phyloP scores from a whole-genome alignment of 768 basidiomycete genomes.

The Lactarius indigo region DNA sequence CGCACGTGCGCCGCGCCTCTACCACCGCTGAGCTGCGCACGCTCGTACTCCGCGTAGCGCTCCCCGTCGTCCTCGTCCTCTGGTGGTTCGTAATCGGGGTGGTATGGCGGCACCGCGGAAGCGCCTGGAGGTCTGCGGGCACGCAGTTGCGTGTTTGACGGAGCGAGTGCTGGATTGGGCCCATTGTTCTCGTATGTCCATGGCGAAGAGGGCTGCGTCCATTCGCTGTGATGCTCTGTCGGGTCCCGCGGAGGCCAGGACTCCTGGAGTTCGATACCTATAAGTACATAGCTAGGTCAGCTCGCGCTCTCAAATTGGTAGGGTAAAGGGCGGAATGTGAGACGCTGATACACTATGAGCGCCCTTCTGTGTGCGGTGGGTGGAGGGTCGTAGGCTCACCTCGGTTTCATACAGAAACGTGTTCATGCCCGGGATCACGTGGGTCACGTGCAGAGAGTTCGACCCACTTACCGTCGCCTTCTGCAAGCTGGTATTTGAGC shows the following conservation, averaged over 20 bases:
- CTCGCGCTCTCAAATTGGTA: not conserved
- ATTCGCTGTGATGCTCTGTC: constrained; percentile 34
- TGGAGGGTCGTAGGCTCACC: constrained; percentile 10
- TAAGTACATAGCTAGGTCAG: constrained; percentile 1
- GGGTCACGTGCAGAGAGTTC: constrained; percentile 33
- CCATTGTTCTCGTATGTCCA: constrained; percentile 83
- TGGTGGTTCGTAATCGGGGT: constrained; percentile 58
- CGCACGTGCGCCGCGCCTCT: constrained; percentile 39
- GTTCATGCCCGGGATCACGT: not conserved
- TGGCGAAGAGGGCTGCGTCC: constrained; percentile 58
- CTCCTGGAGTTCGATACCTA: constrained; percentile 18
- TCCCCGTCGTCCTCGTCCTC: constrained; percentile 30
- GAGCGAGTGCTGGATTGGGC: constrained; percentile 71
- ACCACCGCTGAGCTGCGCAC: constrained; percentile 6
- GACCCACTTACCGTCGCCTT: constrained; percentile 72
- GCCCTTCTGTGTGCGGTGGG: not conserved
- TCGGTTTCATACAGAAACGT: constrained; percentile 2
- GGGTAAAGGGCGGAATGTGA: not conserved
- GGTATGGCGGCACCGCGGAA: constrained; percentile 67
- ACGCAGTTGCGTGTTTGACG: constrained; percentile 40
- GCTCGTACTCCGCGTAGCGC: constrained; percentile 22
- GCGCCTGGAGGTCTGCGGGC: constrained; percentile 31
- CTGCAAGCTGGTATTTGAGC: constrained; percentile 68
- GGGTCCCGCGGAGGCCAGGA: constrained; percentile 79
- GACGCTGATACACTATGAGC: constrained; percentile 2